Conservation (phyloP, 768 basidiomycete species). For the Macrolepiota albuminosa region DNA sequence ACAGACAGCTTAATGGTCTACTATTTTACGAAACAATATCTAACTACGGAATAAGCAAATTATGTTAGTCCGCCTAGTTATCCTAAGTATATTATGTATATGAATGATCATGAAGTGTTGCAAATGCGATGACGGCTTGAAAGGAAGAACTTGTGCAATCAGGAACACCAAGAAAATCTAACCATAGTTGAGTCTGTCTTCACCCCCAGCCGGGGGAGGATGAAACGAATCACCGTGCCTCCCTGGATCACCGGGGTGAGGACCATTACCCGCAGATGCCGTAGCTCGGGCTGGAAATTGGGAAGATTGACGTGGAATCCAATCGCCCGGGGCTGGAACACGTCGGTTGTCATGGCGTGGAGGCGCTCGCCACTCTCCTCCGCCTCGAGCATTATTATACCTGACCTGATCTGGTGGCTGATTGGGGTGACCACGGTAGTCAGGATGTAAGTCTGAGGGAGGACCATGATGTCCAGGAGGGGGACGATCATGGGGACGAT, state of each 20-base stretch:
- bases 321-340: neutral
- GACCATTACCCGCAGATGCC: conserved; percentile 2
- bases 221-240: neutral
- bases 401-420: neutral
- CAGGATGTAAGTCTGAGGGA: neutral
- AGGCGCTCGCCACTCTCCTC: neutral
- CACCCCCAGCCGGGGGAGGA: conserved; percentile 3
- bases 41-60: conserved; percentile 1
- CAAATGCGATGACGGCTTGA: neutral
- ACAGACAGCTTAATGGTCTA: neutral
- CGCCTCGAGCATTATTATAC: conserved; percentile 1
- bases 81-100: conserved; percentile 6
- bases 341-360: neutral
- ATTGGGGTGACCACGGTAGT: neutral
- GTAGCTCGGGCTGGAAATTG: conserved; percentile 5
- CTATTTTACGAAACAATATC: neutral
- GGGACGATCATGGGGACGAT: neutral
- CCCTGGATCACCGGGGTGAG: conserved; percentile 4
- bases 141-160: neutral
- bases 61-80: conserved; percentile 3
- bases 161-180: conserved; percentile 6
- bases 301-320: neutral
- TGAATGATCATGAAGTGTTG: neutral
- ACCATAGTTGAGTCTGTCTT: conserved; percentile 17
- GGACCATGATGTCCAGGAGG: neutral